phyloP scores from a whole-genome alignment of 192 early-diverging fungal species.

The Coemansia sp. region DNA sequence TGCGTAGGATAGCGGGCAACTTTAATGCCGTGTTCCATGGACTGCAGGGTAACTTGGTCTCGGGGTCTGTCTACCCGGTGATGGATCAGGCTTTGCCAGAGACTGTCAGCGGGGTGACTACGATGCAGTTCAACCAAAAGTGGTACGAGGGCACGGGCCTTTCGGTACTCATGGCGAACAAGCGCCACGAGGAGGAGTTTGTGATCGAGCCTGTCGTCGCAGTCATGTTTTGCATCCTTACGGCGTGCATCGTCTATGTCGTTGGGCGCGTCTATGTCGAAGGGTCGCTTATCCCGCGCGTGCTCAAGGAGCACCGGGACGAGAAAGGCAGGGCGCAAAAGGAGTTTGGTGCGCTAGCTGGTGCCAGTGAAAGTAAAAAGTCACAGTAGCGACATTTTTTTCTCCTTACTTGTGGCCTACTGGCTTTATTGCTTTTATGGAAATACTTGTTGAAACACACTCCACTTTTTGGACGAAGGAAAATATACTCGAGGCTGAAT shows the following conservation, averaged over 20 bases:
- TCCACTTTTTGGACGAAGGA: background rate
- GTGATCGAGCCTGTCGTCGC: conserved; percentile 49
- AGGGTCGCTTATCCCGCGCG: conserved; percentile 38
- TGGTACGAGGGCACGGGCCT: conserved; percentile 46
- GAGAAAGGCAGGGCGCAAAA: conserved; percentile 3
- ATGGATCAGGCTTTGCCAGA: conserved; percentile 35
- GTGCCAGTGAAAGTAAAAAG: conserved; percentile 20
- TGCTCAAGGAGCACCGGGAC: conserved; percentile 7
- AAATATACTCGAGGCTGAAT: background rate
- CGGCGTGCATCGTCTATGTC: conserved; percentile 47
- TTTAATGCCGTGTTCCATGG: conserved; percentile 45
- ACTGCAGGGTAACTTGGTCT: conserved; percentile 21
- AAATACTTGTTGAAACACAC: background rate
- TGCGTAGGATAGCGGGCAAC: conserved; percentile 26
- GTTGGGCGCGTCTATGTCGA: conserved; percentile 53
- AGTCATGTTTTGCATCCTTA: conserved; percentile 49
- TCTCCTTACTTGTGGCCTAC: background rate
- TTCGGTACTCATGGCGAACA: conserved; percentile 42
- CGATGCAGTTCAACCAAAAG: conserved; percentile 38
- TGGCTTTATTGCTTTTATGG: conserved; percentile 5
- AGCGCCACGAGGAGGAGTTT: conserved; percentile 42
- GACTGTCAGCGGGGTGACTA: conserved; percentile 37
- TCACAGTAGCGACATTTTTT: conserved; percentile 4
- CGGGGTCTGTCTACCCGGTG: conserved; percentile 40
- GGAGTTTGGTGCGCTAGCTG: background rate